A percentile compares a stretch with the other conserved stretches of the same genome.
Conservation (phyloP, 257 asterid species). For the Salvia hispanica region DNA sequence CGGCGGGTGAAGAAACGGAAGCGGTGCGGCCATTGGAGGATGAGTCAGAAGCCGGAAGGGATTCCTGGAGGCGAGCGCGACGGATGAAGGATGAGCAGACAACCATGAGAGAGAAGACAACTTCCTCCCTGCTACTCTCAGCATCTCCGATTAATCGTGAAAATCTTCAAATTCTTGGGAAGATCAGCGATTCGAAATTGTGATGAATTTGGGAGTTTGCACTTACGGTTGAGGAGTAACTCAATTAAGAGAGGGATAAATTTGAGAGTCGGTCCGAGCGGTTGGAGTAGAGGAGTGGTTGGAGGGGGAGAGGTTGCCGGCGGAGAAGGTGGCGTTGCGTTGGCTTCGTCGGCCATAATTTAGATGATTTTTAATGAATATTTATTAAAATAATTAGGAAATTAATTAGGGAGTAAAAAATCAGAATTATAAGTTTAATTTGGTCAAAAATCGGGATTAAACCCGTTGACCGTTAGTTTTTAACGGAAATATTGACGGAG, state of each 20-base stretch:
- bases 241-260: constrained; percentile 9
- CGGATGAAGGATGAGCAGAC: constrained; percentile 48
- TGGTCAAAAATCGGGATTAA: no score
- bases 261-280: constrained; percentile 40
- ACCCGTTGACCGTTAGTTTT: no score
- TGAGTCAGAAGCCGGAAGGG: constrained; percentile 42
- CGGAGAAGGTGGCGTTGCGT: constrained; percentile 91
- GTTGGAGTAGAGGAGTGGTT: constrained; percentile 59
- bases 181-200: neutral
- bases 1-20: constrained; percentile 37
- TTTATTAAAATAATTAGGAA: no score
- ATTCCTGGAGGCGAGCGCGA: constrained; percentile 39
- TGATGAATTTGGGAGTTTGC: constrained; percentile 28
- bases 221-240: constrained; percentile 32
- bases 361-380: no score
- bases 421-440: no score
- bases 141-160: constrained; percentile 42
- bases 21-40: constrained; percentile 38
- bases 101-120: constrained; percentile 54
- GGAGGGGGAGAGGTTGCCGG: constrained; percentile 63
- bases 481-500: no score
- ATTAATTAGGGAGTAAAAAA: no score
- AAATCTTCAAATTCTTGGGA: neutral
- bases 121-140: constrained; percentile 73
- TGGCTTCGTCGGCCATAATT: constrained; percentile 89